Percentiles rank a stretch among this genome's conserved stretches.
Conservation (phyloP, 2,329 filamentous ascomycete species). For the Diaporthe vexans region DNA sequence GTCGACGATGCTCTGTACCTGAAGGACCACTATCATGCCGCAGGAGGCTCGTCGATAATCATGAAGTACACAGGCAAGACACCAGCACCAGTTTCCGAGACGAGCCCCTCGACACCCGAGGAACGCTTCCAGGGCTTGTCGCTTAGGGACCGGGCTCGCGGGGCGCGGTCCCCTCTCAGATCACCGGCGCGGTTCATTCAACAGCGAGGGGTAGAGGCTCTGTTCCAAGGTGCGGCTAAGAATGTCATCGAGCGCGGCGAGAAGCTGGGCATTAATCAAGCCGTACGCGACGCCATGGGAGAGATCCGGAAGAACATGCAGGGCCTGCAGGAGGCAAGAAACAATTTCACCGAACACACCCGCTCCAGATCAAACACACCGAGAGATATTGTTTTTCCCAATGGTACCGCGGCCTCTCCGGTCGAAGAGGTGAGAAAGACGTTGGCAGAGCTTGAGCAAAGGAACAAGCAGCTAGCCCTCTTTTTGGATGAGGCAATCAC, state of each 20-base stretch:
- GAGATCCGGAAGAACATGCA: slow-evolving; percentile 85
- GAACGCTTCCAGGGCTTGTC: slow-evolving; percentile 50
- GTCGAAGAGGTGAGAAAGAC: slow-evolving; percentile 49
- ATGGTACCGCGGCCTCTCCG: slow-evolving; percentile 44
- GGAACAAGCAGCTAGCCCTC: slow-evolving; percentile 76
- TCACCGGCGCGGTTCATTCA: slow-evolving; percentile 65
- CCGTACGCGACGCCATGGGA: slow-evolving; percentile 83
- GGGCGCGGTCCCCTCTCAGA: slow-evolving; percentile 60
- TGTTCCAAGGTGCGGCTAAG: slow-evolving; percentile 83
- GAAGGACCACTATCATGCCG: slow-evolving; percentile 71
- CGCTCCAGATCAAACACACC: slow-evolving; percentile 54
- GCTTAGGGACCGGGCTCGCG: slow-evolving; percentile 57
- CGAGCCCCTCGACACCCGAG: slow-evolving; percentile 52
- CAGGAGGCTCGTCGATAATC: slow-evolving; percentile 76
- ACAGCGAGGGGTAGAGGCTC: slow-evolving; percentile 74
- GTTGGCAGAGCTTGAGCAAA: slow-evolving; percentile 69
- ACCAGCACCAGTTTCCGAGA: slow-evolving; percentile 52
- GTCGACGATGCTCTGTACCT: slow-evolving; percentile 88
- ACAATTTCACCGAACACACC: background rate
- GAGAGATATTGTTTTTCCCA: slow-evolving; percentile 41
- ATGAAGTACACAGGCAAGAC: slow-evolving; percentile 76
- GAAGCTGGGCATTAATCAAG: slow-evolving; percentile 84
- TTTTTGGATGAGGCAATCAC: slow-evolving; percentile 78
- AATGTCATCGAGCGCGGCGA: slow-evolving; percentile 81
- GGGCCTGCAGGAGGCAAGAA: slow-evolving; percentile 70